A percentile compares a stretch with the other conserved stretches of the same genome.
phyloP scores from a whole-genome alignment of 2,329 filamentous ascomycete species.

The Ambrosiella cleistominuta region DNA sequence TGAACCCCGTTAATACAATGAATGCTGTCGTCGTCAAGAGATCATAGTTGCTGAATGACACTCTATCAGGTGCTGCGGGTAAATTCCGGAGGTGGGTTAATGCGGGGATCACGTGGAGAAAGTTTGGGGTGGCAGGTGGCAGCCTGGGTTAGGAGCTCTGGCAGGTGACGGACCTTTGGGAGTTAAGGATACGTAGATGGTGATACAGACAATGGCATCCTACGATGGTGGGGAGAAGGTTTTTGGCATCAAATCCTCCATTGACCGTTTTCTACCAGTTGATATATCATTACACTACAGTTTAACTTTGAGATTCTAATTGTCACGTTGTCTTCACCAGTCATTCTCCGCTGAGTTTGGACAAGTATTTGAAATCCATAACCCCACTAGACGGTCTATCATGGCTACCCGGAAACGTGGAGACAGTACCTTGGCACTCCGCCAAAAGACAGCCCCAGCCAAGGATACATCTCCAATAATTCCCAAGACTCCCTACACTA shows the following conservation, averaged over 20 bases:
- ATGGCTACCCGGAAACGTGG: slow-evolving; percentile 11
- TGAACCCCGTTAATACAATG: neutral
- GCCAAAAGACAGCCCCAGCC: slow-evolving; percentile 6
- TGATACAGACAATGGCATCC: neutral
- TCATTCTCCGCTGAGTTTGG: too few relatives aligned
- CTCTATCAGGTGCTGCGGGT: neutral
- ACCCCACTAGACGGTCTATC: neutral
- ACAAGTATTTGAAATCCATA: neutral
- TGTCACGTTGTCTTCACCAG: too few relatives aligned
- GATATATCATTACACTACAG: too few relatives aligned
- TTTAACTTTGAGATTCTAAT: too few relatives aligned
- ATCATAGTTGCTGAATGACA: neutral
- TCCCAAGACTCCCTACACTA: slow-evolving; percentile 42
- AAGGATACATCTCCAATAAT: slow-evolving; percentile 19
- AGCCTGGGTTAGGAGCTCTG: neutral
- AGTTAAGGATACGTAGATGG: slow-evolving; percentile 1
- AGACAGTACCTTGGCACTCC: slow-evolving; percentile 8
- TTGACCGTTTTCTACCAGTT: too few relatives aligned
- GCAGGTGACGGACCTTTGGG: neutral
- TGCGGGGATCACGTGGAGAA: neutral
- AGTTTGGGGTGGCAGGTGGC: neutral
- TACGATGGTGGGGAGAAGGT: too few relatives aligned
- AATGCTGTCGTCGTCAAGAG: neutral
- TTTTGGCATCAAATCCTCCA: too few relatives aligned
- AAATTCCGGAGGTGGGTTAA: neutral